These are phyloP conservation scores for Leccinum pallidistipes DNA, from an alignment of 1,284 basidiomycete genomes.

Conservation along the genomic window DNA sequence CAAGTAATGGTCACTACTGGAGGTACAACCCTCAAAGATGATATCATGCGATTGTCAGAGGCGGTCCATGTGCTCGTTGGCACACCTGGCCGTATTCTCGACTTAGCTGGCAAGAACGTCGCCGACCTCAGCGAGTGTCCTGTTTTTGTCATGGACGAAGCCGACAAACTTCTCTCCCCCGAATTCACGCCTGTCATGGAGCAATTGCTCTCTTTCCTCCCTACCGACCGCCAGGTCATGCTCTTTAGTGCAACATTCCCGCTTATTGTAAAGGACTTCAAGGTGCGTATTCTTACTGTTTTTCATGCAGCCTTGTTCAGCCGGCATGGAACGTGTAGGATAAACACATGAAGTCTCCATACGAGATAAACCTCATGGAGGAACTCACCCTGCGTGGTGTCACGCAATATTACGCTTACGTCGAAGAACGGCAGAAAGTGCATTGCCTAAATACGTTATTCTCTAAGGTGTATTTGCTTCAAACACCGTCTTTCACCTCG, in stretches of 20 bases:
- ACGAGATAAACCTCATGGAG: slow-evolving; percentile 99
- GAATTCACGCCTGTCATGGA: slow-evolving; percentile 99
- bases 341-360: slow-evolving; percentile 95
- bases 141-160: slow-evolving; percentile 99
- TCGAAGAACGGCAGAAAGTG: slow-evolving; percentile 99
- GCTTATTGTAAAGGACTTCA: slow-evolving; percentile 99
- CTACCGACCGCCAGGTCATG: slow-evolving; percentile 93
- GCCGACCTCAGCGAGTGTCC: slow-evolving; percentile 94
- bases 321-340: slow-evolving; percentile 54
- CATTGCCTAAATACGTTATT: slow-evolving; percentile 98
- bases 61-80: slow-evolving; percentile 95
- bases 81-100: slow-evolving; percentile 94
- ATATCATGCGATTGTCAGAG: slow-evolving; percentile 92
- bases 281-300: slow-evolving; percentile 49
- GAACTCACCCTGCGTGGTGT: slow-evolving; percentile 98
- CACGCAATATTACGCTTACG: slow-evolving; percentile 98
- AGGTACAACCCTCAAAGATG: slow-evolving; percentile 96
- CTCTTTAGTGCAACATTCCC: slow-evolving; percentile 99
- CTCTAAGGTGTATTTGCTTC: slow-evolving; percentile 70
- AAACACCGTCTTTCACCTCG: not conserved
- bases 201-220: slow-evolving; percentile 86
- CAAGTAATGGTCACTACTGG: slow-evolving; percentile 99
- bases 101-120: slow-evolving; percentile 91
- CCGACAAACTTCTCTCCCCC: slow-evolving; percentile 95
- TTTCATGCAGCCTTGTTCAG: slow-evolving; percentile 5